Evolutionary conservation across 169 alveolate species (phyloP).

Genomic region (Blepharisma undulans): DNA sequence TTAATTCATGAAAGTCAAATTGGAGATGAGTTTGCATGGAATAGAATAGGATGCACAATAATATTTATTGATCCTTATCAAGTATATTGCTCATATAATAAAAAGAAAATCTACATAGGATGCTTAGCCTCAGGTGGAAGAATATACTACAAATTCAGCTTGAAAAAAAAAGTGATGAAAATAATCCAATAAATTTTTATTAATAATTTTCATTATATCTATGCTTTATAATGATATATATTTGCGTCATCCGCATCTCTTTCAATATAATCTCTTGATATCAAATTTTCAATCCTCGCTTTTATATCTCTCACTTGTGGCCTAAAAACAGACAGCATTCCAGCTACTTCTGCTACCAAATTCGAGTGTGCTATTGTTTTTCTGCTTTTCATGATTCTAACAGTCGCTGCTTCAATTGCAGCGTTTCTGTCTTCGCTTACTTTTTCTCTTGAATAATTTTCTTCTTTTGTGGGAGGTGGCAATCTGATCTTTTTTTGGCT

Average conservation of each 20-base stretch:
- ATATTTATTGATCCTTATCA: too few relatives aligned
- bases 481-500: conserved; percentile 32
- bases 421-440: conserved; percentile 86
- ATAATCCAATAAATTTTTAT: too few relatives aligned
- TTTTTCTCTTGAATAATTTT: conserved; percentile 50
- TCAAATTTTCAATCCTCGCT: conserved; percentile 53
- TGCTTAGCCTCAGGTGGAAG: too few relatives aligned
- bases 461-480: conserved; percentile 59
- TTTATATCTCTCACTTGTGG: conserved; percentile 50
- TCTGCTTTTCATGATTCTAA: conserved; percentile 90
- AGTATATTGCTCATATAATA: too few relatives aligned
- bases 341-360: conserved; percentile 57
- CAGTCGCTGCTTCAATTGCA: conserved; percentile 93
- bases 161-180: too few relatives aligned
- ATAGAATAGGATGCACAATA: too few relatives aligned
- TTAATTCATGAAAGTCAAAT: too few relatives aligned
- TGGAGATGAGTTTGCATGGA: too few relatives aligned
- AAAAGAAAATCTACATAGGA: not conserved
- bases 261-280: conserved; percentile 60
- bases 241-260: conserved; percentile 52
- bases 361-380: conserved; percentile 48
- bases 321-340: conserved; percentile 42
- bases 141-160: too few relatives aligned
- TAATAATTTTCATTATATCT: not conserved
- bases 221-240: conserved; percentile 51